Percentiles rank a stretch among this genome's conserved stretches.
These are phyloP conservation scores for Umbelopsis ramanniana DNA, from an alignment of 192 early-diverging fungal species.

Conservation along the genomic window DNA sequence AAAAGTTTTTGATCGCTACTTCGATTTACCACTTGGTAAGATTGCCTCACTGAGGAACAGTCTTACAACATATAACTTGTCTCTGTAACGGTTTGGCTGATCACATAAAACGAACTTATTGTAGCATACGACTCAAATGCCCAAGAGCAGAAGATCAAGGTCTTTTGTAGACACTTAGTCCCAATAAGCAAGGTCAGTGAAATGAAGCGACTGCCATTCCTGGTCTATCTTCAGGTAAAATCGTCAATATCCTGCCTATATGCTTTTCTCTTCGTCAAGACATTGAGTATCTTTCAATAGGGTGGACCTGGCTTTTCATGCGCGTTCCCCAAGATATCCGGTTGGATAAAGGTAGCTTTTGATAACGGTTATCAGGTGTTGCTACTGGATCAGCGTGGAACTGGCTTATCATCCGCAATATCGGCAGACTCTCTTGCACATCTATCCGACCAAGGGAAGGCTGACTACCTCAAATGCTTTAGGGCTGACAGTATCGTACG, in stretches of 20 bases:
- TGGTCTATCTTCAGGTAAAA: conserved; percentile 57
- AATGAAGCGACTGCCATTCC: conserved; percentile 57
- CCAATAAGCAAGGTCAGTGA: conserved; percentile 51
- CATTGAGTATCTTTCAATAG: conserved; percentile 29
- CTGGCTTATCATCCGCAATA: conserved; percentile 64
- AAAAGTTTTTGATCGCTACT: conserved; percentile 62
- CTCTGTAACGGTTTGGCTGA: neutral
- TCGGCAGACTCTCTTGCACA: conserved; percentile 51
- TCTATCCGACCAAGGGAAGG: conserved; percentile 54
- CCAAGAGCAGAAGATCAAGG: conserved; percentile 37
- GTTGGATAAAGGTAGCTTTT: conserved; percentile 60
- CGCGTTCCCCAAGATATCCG: conserved; percentile 48
- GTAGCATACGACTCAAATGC: conserved; percentile 26
- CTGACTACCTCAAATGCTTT: conserved; percentile 65
- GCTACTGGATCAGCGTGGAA: conserved; percentile 72
- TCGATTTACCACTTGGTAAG: conserved; percentile 58
- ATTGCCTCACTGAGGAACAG: no score
- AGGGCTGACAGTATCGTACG: conserved; percentile 72
- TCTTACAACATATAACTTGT: neutral
- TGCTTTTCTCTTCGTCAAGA: neutral
- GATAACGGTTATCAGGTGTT: conserved; percentile 68
- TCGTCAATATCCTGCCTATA: neutral
- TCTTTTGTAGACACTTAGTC: conserved; percentile 62
- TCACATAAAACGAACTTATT: neutral
- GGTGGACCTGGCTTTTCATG: conserved; percentile 65